Base-by-base conservation (phyloP, 1,284 basidiomycete genomes). In the Trametes hirsuta region DNA sequence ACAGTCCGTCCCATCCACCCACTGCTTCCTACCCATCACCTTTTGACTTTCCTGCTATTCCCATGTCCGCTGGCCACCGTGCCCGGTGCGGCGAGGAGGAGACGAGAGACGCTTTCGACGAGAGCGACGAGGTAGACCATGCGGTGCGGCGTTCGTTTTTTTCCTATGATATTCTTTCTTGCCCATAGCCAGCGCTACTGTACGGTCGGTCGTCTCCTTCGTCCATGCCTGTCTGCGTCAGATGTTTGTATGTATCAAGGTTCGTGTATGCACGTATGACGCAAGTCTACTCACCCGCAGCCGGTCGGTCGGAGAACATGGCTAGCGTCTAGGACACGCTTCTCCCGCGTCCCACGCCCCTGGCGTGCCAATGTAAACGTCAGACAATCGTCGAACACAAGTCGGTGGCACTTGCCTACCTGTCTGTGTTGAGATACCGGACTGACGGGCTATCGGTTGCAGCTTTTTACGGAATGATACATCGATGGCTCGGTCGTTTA, bases 1-100 rank as follows among this genome's bases (percentile, higher is more conserved):
- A 61, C 74, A 76, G 75, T 76, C 75, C 75, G 75, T 74, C 72
- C 73, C 63, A 58, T 69, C 71, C 68, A 65, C 61, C 67, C 61
- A 53, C 64, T 51, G 40, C 58, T 54, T 56, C 54, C 39, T 51
- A 46, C 46, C 47, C 55, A 52, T 44, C 53, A 46, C 41, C 53
- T 59, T 53, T 64, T 65, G 55, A 66, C 58, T 64, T 60, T 55
- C 45, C 41, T 61, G 47, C 64, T 39, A 46, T 65, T 48, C 59
- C 62, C 61, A 49, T 61, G 44, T 44, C 47, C 40, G 35, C 44
- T 15, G 56, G n/a, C 34, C 39, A 25, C 50, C 30, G n/a, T 34
- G 21, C 30, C 11, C 30, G 55, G 5, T 53, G 47, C 30, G 40
- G 34, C 46, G 42, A 22, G 22, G 47, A 37, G 41, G 30, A 22